These are phyloP conservation scores for Filobasidium wieringae DNA, from an alignment of 768 basidiomycete species.

Conservation along the genomic window DNA sequence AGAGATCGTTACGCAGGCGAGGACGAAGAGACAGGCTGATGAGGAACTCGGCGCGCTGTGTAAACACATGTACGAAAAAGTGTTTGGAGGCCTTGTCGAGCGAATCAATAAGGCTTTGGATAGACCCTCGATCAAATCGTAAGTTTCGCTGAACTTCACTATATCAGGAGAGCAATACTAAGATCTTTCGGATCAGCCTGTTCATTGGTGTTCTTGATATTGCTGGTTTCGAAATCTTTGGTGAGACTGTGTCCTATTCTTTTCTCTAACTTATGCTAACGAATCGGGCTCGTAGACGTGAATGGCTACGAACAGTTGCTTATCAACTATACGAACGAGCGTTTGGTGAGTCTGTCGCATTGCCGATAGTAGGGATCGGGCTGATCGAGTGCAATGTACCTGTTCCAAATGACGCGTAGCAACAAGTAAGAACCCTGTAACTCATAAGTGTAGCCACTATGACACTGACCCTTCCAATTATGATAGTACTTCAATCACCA, in stretches of 20 bases:
- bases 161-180: slow-evolving; percentile 43
- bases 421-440: slow-evolving; percentile 60
- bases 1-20: slow-evolving; percentile 91
- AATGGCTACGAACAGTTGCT: slow-evolving; percentile 95
- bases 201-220: slow-evolving; percentile 99
- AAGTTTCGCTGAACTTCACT: slow-evolving; percentile 1
- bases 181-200: slow-evolving; percentile 18
- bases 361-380: no score
- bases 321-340: slow-evolving; percentile 99
- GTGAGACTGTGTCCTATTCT: slow-evolving; percentile 15
- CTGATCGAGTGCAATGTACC: no score
- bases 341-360: slow-evolving; percentile 9
- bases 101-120: slow-evolving; percentile 89
- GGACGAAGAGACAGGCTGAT: slow-evolving; percentile 78
- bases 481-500: slow-evolving; percentile 75
- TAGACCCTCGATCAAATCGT: slow-evolving; percentile 66
- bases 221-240: slow-evolving; percentile 88
- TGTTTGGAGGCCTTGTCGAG: slow-evolving; percentile 84
- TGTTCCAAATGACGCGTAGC: no score
- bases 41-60: slow-evolving; percentile 84
- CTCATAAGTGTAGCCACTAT: no score
- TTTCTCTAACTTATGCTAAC: not conserved
- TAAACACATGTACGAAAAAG: slow-evolving; percentile 95
- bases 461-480: no score
- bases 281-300: slow-evolving; percentile 35